These are phyloP conservation scores for Tolypocladium pustulatum DNA, from an alignment of 2,329 filamentous ascomycete species.

Conservation along the genomic window DNA sequence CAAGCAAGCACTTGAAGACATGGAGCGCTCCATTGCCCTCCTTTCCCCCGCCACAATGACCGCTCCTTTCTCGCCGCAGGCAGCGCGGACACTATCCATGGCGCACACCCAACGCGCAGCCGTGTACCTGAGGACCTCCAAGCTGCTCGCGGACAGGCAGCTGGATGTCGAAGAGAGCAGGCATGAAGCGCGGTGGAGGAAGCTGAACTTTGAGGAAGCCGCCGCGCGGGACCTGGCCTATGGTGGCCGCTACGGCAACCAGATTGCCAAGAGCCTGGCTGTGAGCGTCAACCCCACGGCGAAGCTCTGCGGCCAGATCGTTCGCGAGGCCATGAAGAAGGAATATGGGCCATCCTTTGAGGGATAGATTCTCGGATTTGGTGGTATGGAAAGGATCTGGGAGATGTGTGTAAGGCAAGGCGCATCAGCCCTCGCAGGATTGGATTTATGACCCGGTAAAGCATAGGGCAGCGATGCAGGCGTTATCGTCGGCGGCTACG, in stretches of 20 bases:
- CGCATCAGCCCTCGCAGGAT: neutral
- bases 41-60: conserved; percentile 41
- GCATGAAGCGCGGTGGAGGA: conserved; percentile 38
- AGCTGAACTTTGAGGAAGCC: conserved; percentile 48
- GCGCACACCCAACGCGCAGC: conserved; percentile 64
- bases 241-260: conserved; percentile 55
- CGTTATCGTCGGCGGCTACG: neutral
- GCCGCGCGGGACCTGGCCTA: conserved; percentile 53
- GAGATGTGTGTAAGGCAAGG: neutral
- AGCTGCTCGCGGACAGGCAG: conserved; percentile 27
- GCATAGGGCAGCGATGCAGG: neutral
- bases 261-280: conserved; percentile 52
- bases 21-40: conserved; percentile 47
- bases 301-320: conserved; percentile 60
- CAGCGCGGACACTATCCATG: conserved; percentile 55
- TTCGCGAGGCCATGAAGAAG: conserved; percentile 58
- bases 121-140: conserved; percentile 50
- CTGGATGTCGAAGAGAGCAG: conserved; percentile 28
- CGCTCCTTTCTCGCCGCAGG: conserved; percentile 49
- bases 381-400: neutral
- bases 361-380: conserved; percentile 12
- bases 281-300: conserved; percentile 58
- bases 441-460: neutral
- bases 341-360: conserved; percentile 48
- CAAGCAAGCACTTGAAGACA: conserved; percentile 36